A percentile compares a stretch with the other conserved stretches of the same genome.
Evolutionary conservation across 352 stramenopile species (phyloP).

Genomic region (Pilasporangium apinafurcum): DNA sequence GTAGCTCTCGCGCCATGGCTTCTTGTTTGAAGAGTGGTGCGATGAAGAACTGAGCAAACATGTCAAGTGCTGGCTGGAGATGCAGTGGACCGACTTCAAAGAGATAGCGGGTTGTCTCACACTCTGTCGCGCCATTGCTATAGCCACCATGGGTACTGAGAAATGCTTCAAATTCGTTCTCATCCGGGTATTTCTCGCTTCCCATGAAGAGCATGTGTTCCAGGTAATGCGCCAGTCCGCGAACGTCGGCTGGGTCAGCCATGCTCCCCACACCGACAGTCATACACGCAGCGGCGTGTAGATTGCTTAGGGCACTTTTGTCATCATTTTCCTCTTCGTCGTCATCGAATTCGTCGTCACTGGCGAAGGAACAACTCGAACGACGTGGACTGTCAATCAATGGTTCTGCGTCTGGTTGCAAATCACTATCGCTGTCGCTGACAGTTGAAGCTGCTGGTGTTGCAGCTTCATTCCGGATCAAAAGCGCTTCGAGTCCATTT

Average conservation of each 20-base stretch:
- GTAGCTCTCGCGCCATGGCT: slow-evolving; percentile 69
- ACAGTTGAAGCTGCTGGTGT: not conserved
- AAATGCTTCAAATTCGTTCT: slow-evolving; percentile 90
- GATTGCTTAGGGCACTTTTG: slow-evolving; percentile 7
- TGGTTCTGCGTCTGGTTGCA: not conserved
- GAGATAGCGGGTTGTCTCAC: slow-evolving; percentile 86
- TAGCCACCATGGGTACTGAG: slow-evolving; percentile 82
- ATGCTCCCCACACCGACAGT: slow-evolving; percentile 55
- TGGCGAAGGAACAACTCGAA: slow-evolving; percentile 7
- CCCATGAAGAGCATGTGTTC: slow-evolving; percentile 95
- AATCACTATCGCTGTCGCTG: not conserved
- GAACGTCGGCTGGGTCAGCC: slow-evolving; percentile 42
- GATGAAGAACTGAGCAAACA: slow-evolving; percentile 93
- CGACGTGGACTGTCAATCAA: not conserved
- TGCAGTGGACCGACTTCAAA: slow-evolving; percentile 76
- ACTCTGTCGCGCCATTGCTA: slow-evolving; percentile 90
- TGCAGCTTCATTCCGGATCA: slow-evolving; percentile 41
- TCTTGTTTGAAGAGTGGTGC: slow-evolving; percentile 71
- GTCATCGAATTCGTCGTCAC: slow-evolving; percentile 5
- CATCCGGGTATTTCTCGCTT: slow-evolving; percentile 84
- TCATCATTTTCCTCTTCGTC: slow-evolving; percentile 5
- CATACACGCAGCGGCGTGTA: slow-evolving; percentile 40
- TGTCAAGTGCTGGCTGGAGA: slow-evolving; percentile 63
- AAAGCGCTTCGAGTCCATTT: slow-evolving; percentile 60
- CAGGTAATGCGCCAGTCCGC: slow-evolving; percentile 77